Conservation (phyloP, 108 stramenopile genomes). For the Ochromonas danica region DNA sequence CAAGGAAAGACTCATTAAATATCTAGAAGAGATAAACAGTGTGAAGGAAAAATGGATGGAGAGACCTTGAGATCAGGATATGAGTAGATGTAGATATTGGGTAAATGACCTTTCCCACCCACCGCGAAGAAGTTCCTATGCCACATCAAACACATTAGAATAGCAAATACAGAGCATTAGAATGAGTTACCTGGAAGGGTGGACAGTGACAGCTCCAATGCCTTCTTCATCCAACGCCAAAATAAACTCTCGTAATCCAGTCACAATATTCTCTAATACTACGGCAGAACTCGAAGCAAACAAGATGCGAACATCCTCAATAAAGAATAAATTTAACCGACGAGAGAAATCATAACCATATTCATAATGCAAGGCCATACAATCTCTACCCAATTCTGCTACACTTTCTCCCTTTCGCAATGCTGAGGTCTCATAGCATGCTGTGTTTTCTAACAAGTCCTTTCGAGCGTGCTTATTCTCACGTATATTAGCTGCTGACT, state of each 20-base stretch:
- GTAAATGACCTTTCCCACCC: conserved; percentile 40
- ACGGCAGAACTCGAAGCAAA: background rate
- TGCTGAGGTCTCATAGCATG: background rate
- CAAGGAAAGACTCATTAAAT: background rate
- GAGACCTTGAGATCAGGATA: conserved; percentile 38
- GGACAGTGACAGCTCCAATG: conserved; percentile 46
- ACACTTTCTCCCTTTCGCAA: conserved; percentile 1
- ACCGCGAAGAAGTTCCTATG: conserved; percentile 44
- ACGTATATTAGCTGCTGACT: no score
- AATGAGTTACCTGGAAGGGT: conserved; percentile 39
- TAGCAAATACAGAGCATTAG: background rate
- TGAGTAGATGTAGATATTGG: conserved; percentile 44
- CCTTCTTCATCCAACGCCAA: conserved; percentile 35
- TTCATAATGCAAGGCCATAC: conserved; percentile 41
- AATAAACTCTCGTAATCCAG: conserved; percentile 45
- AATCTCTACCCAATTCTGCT: conserved; percentile 46
- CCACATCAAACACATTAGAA: background rate
- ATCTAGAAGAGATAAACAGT: no score
- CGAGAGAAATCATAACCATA: conserved; percentile 37
- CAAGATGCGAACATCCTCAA: background rate
- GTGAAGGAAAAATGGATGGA: background rate
- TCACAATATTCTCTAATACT: conserved; percentile 4
- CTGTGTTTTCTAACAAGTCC: no score
- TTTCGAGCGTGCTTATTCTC: no score
- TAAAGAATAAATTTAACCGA: conserved; percentile 28